Evolutionary conservation across 768 basidiomycete species (phyloP), one percentile per base, ranked within the genome.

Genomic region (Suillus discolor): DNA sequence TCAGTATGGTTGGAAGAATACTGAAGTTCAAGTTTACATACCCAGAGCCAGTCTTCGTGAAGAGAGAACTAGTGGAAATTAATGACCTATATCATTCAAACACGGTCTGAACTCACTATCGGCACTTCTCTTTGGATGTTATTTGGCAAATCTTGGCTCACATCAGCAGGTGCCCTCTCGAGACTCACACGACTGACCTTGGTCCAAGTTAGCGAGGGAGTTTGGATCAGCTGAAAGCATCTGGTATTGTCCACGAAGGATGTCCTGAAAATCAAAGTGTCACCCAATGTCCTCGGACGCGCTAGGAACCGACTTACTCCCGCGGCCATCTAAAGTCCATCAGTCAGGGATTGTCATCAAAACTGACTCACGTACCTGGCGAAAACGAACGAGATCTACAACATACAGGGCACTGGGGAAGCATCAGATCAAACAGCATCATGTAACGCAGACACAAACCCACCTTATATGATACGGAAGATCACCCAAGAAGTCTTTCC

Each of bases 41-140:
- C 93, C 97, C 97, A 99, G 70, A 99, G 79, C 97, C 97, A 99
- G 71, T 95, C 92, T 77, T 95, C 92, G 66, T 87, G 87, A 18
- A 99, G 81, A 0, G 97, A 95, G 77, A 86, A 91, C 94, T 96
- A 67, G 23, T 55, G 31, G 20, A 18, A 13, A 49, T 42, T 61
- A 75, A 34, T 68, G 64, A 2, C 28, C 13, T 38, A 2, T 41
- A 25, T 31, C 20, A n/a, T 18, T 62, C 44, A 4, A 1, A 42
- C 15, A 9, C 34, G 6, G 38, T 13, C n/a, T 42, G 28, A 5
- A 82, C 93, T 81, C 77, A 95, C 94, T 65, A 99, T 99, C 0
- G 97, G 97, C 45, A 99, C 92, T 70, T 93, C 86, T 39, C 85
- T 81, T 73, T 99, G 97, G 68, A 99, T 82, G 71, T 97, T 96